phyloP scores from a whole-genome alignment of 1,139 yeast species.

The Yamadazyma aaseri region DNA sequence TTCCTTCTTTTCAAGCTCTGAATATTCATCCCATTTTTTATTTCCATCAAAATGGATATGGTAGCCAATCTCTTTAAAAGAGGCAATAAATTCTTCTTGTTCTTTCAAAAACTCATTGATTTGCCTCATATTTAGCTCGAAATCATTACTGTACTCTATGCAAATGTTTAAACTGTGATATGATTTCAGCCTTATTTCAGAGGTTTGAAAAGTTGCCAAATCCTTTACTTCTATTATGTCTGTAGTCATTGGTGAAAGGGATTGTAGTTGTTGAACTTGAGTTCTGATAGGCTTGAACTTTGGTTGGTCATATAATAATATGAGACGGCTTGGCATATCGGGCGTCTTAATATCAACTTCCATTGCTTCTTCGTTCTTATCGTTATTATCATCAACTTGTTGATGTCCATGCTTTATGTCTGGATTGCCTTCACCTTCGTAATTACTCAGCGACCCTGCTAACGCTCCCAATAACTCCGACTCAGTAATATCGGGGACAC shows the following conservation, averaged over 20 bases:
- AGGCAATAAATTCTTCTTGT: constrained; percentile 18
- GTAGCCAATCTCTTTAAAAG: constrained; percentile 28
- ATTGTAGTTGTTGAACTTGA: constrained; percentile 12
- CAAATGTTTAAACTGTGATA: constrained; percentile 33
- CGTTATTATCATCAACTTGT: too few species aligned
- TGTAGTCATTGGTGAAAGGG: constrained; percentile 1
- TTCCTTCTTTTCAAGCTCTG: constrained; percentile 23
- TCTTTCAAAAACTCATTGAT: constrained; percentile 23
- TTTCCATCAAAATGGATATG: constrained; percentile 36
- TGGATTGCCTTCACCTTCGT: too few species aligned
- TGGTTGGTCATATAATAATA: constrained; percentile 33
- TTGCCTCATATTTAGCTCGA: constrained; percentile 23
- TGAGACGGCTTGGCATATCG: constrained; percentile 26
- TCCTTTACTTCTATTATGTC: constrained; percentile 14
- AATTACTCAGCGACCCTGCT: too few species aligned
- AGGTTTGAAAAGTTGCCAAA: constrained; percentile 6
- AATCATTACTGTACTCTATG: constrained; percentile 34
- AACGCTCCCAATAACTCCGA: too few species aligned
- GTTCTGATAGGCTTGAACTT: constrained; percentile 24
- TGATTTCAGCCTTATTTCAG: constrained; percentile 6
- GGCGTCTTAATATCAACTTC: too few species aligned
- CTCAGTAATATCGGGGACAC: too few species aligned
- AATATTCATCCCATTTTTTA: constrained; percentile 36
- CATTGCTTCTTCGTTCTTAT: too few species aligned
- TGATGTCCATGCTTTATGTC: too few species aligned